Percentiles rank a stretch among this genome's conserved stretches.
phyloP scores from a whole-genome alignment of 768 basidiomycete species.

The Pholiota molesta region DNA sequence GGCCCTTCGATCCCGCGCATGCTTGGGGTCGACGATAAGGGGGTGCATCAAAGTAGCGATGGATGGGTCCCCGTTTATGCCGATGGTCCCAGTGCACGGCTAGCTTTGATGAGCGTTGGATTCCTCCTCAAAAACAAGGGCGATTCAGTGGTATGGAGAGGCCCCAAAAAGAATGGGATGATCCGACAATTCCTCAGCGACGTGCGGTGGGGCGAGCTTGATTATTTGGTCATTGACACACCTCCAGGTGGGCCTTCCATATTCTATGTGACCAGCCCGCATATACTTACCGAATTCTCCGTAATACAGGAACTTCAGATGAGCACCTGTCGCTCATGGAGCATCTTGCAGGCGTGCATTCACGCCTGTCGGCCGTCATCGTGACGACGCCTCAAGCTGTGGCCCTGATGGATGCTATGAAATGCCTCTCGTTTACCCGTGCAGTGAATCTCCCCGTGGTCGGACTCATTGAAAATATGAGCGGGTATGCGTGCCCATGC shows the following conservation, averaged over 20 bases:
- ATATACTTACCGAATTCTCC: conserved; percentile 16
- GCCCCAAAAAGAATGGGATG: conserved; percentile 99
- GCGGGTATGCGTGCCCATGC: conserved; percentile 96
- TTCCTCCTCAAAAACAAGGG: conserved; percentile 89
- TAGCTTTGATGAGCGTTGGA: conserved; percentile 97
- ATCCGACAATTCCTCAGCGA: conserved; percentile 94
- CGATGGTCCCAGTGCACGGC: conserved; percentile 70
- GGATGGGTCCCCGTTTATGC: conserved; percentile 99
- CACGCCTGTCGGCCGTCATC: conserved; percentile 79
- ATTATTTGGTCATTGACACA: conserved; percentile 93
- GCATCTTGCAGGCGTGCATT: conserved; percentile 84
- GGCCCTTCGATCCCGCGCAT: conserved; percentile 95
- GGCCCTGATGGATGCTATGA: conserved; percentile 92
- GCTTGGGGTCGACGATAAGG: conserved; percentile 86
- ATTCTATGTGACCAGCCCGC: conserved; percentile 10
- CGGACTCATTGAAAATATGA: conserved; percentile 98
- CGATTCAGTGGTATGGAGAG: conserved; percentile 97
- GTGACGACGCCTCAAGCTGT: conserved; percentile 99
- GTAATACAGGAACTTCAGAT: conserved; percentile 87
- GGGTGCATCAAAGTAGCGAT: conserved; percentile 90
- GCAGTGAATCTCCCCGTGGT: conserved; percentile 85
- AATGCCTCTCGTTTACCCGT: conserved; percentile 94
- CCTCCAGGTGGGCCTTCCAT: conserved; percentile 75
- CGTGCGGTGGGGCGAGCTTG: conserved; percentile 93
- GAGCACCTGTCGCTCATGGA: conserved; percentile 96